phyloP scores from a whole-genome alignment of 768 basidiomycete genomes.

The Podaxis sp. region DNA sequence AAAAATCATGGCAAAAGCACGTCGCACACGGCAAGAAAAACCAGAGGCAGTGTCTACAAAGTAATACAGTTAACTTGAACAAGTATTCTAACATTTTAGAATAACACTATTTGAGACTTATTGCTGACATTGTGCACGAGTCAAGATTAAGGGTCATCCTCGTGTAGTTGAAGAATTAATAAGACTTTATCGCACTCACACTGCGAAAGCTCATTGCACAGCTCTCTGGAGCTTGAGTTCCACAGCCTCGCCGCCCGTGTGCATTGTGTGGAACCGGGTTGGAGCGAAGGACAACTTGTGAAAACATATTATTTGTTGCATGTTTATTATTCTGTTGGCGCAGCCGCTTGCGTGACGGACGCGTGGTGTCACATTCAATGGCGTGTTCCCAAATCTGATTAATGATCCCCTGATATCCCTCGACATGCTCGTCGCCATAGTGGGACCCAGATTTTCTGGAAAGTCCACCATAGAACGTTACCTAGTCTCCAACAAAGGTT shows the following conservation, averaged over 20 bases:
- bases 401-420: background rate
- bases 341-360: background rate
- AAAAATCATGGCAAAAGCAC: slow-evolving; percentile 47
- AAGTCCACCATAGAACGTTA: slow-evolving; percentile 61
- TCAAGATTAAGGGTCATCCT: background rate
- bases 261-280: background rate
- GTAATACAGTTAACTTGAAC: background rate
- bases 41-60: slow-evolving; percentile 4
- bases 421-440: slow-evolving; percentile 66
- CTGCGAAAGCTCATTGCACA: slow-evolving; percentile 2
- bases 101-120: no score
- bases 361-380: slow-evolving; percentile 17
- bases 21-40: slow-evolving; percentile 20
- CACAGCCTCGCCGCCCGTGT: background rate
- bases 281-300: background rate
- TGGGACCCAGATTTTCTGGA: slow-evolving; percentile 63
- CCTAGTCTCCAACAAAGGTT: slow-evolving; percentile 56
- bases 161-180: background rate
- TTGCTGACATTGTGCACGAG: no score
- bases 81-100: background rate
- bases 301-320: background rate
- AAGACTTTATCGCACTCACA: background rate
- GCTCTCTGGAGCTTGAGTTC: background rate
- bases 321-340: background rate
- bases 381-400: background rate